Conservation (phyloP, 169 alveolate species). For the Eimeria falciformis region DNA sequence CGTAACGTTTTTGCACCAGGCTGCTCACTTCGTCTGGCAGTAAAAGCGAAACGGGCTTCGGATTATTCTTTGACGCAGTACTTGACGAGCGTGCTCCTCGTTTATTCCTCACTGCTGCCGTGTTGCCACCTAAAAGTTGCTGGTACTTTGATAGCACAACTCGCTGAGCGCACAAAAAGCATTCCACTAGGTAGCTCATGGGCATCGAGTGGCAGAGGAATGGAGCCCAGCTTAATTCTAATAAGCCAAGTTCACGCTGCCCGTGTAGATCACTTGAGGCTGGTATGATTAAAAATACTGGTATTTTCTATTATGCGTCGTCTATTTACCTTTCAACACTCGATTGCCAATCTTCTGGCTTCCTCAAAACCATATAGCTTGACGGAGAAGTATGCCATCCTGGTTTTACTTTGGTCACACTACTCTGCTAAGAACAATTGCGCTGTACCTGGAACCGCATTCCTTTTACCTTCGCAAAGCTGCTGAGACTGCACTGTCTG, state of each 20-base stretch:
- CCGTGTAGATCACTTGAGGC: no score
- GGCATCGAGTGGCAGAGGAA: no score
- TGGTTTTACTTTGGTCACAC: constrained; percentile 47
- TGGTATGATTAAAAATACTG: no score
- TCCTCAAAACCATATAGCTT: constrained; percentile 53
- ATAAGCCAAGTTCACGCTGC: no score
- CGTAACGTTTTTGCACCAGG: no score
- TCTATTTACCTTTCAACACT: constrained; percentile 9
- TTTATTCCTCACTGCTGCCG: not conserved
- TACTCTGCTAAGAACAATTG: constrained; percentile 53
- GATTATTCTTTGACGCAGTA: no score
- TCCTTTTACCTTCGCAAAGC: constrained; percentile 43
- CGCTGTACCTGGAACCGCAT: constrained; percentile 64
- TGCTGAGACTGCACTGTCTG: not conserved
- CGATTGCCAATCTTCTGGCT: constrained; percentile 47
- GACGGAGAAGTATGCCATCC: constrained; percentile 60
- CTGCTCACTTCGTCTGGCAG: no score
- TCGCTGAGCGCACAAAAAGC: not conserved
- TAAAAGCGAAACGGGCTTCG: no score
- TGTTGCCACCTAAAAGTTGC: not conserved
- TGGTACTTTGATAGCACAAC: not conserved
- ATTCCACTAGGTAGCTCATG: no score
- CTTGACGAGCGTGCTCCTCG: not conserved
- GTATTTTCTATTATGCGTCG: no score
- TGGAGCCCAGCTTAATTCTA: no score